Conservation (phyloP, 768 basidiomycete genomes). For the Collybia nuda region DNA sequence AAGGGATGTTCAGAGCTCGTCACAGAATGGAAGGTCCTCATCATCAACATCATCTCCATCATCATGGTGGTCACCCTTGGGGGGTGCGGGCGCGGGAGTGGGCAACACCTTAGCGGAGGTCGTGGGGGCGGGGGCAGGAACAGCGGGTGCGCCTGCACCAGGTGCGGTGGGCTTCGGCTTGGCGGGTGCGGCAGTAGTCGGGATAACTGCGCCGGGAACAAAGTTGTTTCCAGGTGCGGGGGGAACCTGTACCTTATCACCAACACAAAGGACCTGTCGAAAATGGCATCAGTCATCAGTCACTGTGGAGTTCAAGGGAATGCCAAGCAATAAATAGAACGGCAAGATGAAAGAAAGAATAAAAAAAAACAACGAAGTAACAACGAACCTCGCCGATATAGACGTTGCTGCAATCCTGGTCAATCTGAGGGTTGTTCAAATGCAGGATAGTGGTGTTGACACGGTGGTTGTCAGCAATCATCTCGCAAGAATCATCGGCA, state of each 20-base stretch:
- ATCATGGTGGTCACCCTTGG: not conserved
- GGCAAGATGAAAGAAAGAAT: no score
- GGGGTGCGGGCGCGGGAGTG: constrained; percentile 6
- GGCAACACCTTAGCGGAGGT: constrained; percentile 2
- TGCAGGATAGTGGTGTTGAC: constrained; percentile 56
- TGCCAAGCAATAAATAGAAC: no score
- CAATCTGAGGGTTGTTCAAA: constrained; percentile 76
- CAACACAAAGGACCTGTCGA: constrained; percentile 52
- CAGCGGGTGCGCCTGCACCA: no score
- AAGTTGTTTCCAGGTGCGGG: constrained; percentile 28
- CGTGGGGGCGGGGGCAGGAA: not conserved
- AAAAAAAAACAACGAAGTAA: not conserved
- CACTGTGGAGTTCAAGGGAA: no score
- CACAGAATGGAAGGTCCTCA: constrained; percentile 50
- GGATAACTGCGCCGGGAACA: constrained; percentile 25
- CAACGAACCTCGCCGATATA: constrained; percentile 71
- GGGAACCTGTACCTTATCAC: constrained; percentile 39
- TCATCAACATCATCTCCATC: constrained; percentile 25
- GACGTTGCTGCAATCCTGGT: constrained; percentile 57
- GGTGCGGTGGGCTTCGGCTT: not conserved
- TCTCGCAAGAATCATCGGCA: constrained; percentile 57
- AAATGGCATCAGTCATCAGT: not conserved
- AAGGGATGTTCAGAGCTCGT: constrained; percentile 37
- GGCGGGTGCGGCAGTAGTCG: constrained; percentile 10
- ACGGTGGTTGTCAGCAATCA: constrained; percentile 34